phyloP scores from a whole-genome alignment of 345 rosid species.

The Clarkia xantiana region DNA sequence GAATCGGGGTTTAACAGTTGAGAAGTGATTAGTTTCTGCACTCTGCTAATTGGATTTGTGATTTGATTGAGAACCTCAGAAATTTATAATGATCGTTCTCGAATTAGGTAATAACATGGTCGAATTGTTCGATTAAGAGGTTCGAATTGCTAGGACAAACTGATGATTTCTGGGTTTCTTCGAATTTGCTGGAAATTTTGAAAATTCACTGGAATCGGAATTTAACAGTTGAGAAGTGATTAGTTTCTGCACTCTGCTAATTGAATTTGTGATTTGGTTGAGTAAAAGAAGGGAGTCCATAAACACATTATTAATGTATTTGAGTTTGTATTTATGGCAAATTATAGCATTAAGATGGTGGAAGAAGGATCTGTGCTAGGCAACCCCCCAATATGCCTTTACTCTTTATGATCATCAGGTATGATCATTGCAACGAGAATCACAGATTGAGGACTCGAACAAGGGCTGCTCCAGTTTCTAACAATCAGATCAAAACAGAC shows the following conservation, averaged over 20 bases:
- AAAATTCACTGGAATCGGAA: too few species aligned
- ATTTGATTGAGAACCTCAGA: background rate
- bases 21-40: background rate
- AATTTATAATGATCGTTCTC: too few species aligned
- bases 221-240: too few species aligned
- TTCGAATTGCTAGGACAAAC: too few species aligned
- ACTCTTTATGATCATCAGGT: slow-evolving; percentile 69
- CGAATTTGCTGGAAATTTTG: too few species aligned
- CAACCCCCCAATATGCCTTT: slow-evolving; percentile 30
- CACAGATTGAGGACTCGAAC: slow-evolving; percentile 21
- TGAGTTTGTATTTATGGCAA: slow-evolving; percentile 5
- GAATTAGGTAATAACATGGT: too few species aligned
- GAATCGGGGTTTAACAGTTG: too few species aligned
- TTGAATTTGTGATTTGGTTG: background rate
- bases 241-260: background rate
- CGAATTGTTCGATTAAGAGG: too few species aligned
- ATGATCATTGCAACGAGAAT: slow-evolving; percentile 43
- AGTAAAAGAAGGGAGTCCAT: background rate
- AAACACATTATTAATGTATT: slow-evolving; percentile 6
- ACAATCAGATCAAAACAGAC: slow-evolving; percentile 46
- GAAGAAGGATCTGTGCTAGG: slow-evolving; percentile 3
- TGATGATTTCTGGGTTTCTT: too few species aligned
- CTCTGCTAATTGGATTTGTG: background rate
- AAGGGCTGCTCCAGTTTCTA: slow-evolving; percentile 46
- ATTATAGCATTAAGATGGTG: slow-evolving; percentile 11